Conservation (phyloP, 768 basidiomycete genomes). For the Galerina marginata region DNA sequence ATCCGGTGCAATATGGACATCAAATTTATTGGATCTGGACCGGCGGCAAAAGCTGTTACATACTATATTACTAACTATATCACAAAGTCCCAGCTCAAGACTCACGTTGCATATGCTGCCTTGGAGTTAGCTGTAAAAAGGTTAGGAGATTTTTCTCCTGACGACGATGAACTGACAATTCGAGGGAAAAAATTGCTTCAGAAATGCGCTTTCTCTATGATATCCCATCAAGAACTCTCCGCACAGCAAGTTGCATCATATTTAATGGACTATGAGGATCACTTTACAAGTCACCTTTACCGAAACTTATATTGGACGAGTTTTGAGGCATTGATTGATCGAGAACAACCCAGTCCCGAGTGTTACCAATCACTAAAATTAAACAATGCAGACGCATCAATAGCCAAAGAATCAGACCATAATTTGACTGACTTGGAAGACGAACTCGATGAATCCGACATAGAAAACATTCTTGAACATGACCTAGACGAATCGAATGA, state of each 20-base stretch:
- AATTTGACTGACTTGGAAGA: too few relatives aligned
- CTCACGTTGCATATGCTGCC: constrained; percentile 45
- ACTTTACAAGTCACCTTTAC: constrained; percentile 42
- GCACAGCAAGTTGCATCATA: constrained; percentile 42
- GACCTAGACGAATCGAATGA: too few relatives aligned
- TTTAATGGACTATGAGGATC: constrained; percentile 38
- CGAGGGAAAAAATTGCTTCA: constrained; percentile 39
- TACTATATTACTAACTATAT: constrained; percentile 58
- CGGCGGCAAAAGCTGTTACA: constrained; percentile 43
- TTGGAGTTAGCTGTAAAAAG: constrained; percentile 40
- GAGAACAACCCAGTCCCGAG: constrained; percentile 26
- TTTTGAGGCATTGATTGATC: constrained; percentile 33
- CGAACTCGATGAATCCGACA: background rate
- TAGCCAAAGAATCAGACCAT: too few relatives aligned
- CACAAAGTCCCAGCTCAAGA: constrained; percentile 46
- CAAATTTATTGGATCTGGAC: constrained; percentile 48
- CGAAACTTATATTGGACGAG: constrained; percentile 39
- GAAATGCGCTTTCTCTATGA: constrained; percentile 41
- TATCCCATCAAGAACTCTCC: constrained; percentile 45
- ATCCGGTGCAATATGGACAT: constrained; percentile 54
- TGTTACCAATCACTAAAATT: constrained; percentile 16
- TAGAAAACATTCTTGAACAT: too few relatives aligned
- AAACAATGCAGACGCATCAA: too few relatives aligned
- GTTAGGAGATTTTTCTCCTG: constrained; percentile 25
- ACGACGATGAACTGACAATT: constrained; percentile 17